Conservation (phyloP, 78 protist species). For the Diacronema lutheri region DNA sequence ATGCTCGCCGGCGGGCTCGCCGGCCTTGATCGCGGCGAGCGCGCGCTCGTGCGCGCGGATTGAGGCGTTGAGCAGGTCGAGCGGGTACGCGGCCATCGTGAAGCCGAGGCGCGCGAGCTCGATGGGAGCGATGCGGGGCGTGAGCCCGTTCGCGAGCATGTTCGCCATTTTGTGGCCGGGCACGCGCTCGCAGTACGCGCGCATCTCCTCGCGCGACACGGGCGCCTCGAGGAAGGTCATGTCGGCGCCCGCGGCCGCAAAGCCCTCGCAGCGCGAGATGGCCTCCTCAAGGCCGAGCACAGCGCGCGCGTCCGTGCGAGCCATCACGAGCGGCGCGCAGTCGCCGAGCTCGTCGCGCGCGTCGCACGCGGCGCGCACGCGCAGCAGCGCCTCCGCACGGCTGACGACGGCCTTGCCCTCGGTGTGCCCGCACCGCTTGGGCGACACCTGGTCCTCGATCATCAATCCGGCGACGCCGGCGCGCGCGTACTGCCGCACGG, state of each 20-base stretch:
- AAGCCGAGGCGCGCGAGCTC: slow-evolving; percentile 10
- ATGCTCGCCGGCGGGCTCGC: not conserved
- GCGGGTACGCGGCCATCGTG: slow-evolving; percentile 41
- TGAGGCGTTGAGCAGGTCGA: slow-evolving; percentile 11
- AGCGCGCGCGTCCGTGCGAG: slow-evolving; percentile 44
- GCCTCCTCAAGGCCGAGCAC: slow-evolving; percentile 17
- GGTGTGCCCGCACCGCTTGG: slow-evolving; percentile 51
- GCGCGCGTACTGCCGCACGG: not conserved
- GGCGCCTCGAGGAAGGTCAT: slow-evolving; percentile 41
- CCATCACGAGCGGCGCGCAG: not conserved
- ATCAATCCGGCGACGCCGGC: slow-evolving; percentile 22
- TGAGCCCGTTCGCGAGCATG: slow-evolving; percentile 9
- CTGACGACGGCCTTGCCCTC: slow-evolving; percentile 31
- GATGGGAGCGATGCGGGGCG: not conserved
- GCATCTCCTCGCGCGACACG: slow-evolving; percentile 15
- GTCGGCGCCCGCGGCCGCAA: slow-evolving; percentile 36
- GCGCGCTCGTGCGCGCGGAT: not conserved
- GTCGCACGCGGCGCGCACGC: slow-evolving; percentile 28
- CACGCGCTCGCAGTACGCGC: not conserved
- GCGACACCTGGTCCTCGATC: slow-evolving; percentile 40
- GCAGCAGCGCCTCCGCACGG: not conserved
- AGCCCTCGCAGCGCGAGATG: not conserved
- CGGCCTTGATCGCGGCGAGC: not conserved
- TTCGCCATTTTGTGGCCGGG: slow-evolving; percentile 18
- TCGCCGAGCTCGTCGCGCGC: not conserved